Evolutionary conservation across 2,329 filamentous ascomycete species (phyloP).

Genomic region (Rhexocercosporidium sp.): DNA sequence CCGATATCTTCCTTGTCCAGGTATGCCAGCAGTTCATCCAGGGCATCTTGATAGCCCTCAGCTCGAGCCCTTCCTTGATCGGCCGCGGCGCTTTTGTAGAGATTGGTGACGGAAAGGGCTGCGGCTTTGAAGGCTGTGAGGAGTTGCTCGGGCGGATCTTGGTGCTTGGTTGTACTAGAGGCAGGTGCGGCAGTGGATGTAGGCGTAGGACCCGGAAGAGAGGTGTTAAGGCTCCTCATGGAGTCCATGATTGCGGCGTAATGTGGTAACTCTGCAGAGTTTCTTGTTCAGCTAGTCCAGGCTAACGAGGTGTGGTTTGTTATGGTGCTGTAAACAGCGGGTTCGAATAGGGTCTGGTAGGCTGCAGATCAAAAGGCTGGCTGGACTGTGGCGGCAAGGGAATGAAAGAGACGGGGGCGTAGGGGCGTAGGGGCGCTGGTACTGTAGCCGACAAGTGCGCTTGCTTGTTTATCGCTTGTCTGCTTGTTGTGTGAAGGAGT

Average conservation of each 20-base stretch:
- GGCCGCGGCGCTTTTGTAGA: constrained; percentile 89
- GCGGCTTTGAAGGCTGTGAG: constrained; percentile 91
- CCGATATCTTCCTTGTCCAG: constrained; percentile 83
- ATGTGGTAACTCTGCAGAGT: background rate
- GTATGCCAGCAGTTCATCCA: constrained; percentile 87
- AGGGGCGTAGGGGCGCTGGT: background rate
- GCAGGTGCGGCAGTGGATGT: constrained; percentile 40
- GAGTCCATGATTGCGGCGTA: constrained; percentile 57
- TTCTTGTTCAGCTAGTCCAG: background rate
- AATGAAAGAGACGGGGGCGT: background rate
- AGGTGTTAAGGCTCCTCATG: constrained; percentile 67
- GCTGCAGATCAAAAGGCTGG: constrained; percentile 8
- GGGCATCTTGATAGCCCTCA: constrained; percentile 90
- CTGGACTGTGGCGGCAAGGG: background rate
- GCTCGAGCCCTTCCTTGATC: constrained; percentile 76
- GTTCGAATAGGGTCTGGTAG: background rate
- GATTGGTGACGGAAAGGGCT: constrained; percentile 90
- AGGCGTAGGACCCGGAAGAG: constrained; percentile 56
- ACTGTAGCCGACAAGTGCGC: background rate
- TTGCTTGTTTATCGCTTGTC: background rate
- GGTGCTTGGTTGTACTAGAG: constrained; percentile 40
- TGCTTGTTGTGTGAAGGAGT: background rate
- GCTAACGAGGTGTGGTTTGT: background rate
- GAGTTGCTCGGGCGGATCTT: constrained; percentile 65
- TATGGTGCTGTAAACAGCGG: background rate